Evolutionary conservation across 2,329 filamentous ascomycete species (phyloP), one percentile per base, ranked within the genome.

Genomic region (Pestalotiopsis sp.): DNA sequence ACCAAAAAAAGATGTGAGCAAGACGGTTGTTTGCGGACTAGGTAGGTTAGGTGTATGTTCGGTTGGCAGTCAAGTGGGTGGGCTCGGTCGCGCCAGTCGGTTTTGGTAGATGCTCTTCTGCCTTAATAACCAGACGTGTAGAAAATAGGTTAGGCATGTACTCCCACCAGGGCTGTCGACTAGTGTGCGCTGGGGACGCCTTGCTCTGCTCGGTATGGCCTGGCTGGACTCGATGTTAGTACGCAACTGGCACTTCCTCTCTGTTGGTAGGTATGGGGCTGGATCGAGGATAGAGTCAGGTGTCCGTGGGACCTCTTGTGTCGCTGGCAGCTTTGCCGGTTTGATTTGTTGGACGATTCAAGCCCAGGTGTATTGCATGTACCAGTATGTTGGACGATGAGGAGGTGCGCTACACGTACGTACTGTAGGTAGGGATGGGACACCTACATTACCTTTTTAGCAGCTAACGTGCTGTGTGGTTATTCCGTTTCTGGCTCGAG

Each of bases 21-120:
- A 62, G 59, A 36, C n/a, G 59, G 59, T 36, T 36, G 59, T 62
- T 62, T 62, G 59, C 59, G 59, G 59, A 36, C 38, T 31, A 17
- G n/a, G 27, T 36, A 62, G 59, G 13, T 36, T 62, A 13, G 20
- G 45, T 52, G 45, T 17, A 20, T 52, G 20, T 52, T 52, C 45
- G 45, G 45, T n/a, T n/a, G 7, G 45, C 45, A 9, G 45, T 52
- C 17, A 20, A 11, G 45, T 23, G 45, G 45, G 9, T 52, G 45
- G 45, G 45, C 45, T 52, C 45, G 20, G 17, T 52, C 17, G 17
- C 45, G 45, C 45, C 45, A 52, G 45, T 52, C 45, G 17, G 45
- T 52, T 52, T 52, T 52, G 31, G 31, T 36, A 36, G 31, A 36
- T 36, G 31, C 31, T 36, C 31, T 36, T 36, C 31, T 36, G 31